These are phyloP conservation scores for Candida nitratophila DNA, from an alignment of 805 yeast species.

Conservation along the genomic window DNA sequence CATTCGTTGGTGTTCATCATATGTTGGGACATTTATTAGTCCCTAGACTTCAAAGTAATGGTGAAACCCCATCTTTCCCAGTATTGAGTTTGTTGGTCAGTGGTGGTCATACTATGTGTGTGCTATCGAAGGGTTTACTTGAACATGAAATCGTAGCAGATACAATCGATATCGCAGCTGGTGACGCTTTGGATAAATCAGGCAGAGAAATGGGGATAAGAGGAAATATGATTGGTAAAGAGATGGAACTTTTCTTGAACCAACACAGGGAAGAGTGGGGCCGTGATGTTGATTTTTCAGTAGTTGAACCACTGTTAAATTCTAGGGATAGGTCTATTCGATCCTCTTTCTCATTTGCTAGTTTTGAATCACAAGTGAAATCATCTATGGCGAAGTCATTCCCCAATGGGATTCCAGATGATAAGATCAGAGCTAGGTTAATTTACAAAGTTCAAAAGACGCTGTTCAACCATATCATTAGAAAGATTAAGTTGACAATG, in stretches of 20 bases:
- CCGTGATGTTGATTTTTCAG: constrained; percentile 18
- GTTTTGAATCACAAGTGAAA: constrained; percentile 37
- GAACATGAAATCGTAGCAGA: constrained; percentile 70
- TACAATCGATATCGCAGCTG: constrained; percentile 84
- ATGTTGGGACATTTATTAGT: constrained; percentile 89
- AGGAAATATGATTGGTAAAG: constrained; percentile 85
- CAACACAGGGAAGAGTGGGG: constrained; percentile 25
- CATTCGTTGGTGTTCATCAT: constrained; percentile 88
- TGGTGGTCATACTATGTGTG: constrained; percentile 94
- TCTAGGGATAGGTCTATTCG: constrained; percentile 37
- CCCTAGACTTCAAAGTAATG: constrained; percentile 44
- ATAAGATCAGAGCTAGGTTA: constrained; percentile 32
- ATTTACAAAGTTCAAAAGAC: constrained; percentile 57
- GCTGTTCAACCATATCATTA: constrained; percentile 65
- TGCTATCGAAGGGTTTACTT: constrained; percentile 48
- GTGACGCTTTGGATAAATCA: constrained; percentile 90
- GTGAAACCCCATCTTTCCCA: constrained; percentile 46
- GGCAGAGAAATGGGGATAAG: constrained; percentile 74
- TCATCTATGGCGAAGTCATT: constrained; percentile 20
- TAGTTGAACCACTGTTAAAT: constrained; percentile 46
- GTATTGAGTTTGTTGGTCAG: constrained; percentile 73
- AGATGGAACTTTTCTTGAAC: constrained; percentile 53
- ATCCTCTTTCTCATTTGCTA: constrained; percentile 67
- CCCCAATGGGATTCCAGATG: constrained; percentile 11
- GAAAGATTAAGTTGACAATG: constrained; percentile 51